These are phyloP conservation scores for Microdochium paspali DNA, from an alignment of 2,329 filamentous ascomycete species.

Conservation along the genomic window DNA sequence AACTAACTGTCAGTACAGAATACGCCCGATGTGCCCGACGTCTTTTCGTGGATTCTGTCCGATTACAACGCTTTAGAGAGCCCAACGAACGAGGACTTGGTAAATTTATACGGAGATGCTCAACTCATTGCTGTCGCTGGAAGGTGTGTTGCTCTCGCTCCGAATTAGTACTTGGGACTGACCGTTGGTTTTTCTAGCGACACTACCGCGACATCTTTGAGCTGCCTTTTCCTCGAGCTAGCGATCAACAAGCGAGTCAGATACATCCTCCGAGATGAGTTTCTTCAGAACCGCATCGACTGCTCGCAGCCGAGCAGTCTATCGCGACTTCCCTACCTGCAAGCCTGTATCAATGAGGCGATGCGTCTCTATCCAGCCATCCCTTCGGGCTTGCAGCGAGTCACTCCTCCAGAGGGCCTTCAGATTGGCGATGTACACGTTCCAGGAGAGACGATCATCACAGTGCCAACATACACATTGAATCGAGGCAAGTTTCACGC, in stretches of 20 bases:
- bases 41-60: slow-evolving; percentile 21
- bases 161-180: neutral
- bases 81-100: slow-evolving; percentile 1
- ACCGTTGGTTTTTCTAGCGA: slow-evolving; percentile 3
- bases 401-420: slow-evolving; percentile 26
- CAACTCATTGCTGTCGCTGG: slow-evolving; percentile 10
- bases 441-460: slow-evolving; percentile 25
- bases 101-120: slow-evolving; percentile 10
- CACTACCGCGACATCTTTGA: slow-evolving; percentile 8
- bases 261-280: slow-evolving; percentile 2
- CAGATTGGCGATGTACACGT: slow-evolving; percentile 20
- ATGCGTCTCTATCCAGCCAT: slow-evolving; percentile 27
- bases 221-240: slow-evolving; percentile 8
- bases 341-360: slow-evolving; percentile 28
- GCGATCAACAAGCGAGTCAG: slow-evolving; percentile 2
- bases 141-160: slow-evolving; percentile 9
- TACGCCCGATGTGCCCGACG: slow-evolving; percentile 13
- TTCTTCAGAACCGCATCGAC: neutral
- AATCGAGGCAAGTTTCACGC: slow-evolving; percentile 7
- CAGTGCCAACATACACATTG: slow-evolving; percentile 16
- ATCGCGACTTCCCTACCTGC: slow-evolving; percentile 16
- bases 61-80: slow-evolving; percentile 10
- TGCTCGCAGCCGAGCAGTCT: slow-evolving; percentile 2
- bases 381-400: slow-evolving; percentile 20
- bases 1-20: neutral